These are phyloP conservation scores for Linnemannia schmuckeri DNA, from an alignment of 192 early-diverging fungal species.

Conservation along the genomic window DNA sequence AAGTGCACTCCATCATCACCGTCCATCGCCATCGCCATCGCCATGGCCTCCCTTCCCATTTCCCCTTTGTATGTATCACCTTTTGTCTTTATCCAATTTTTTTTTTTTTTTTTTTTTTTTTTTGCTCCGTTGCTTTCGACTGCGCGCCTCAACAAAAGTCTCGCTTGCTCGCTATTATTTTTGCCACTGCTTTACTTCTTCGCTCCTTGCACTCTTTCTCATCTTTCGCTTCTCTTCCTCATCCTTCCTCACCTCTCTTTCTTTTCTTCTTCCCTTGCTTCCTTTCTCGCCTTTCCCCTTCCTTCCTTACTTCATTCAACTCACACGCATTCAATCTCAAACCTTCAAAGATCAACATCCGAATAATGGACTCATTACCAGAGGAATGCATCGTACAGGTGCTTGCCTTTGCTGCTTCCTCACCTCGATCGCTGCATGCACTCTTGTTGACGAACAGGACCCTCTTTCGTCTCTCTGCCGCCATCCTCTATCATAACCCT, in stretches of 20 bases:
- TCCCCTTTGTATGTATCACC: too few relatives aligned
- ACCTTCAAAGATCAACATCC: neutral
- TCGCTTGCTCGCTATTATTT: too few relatives aligned
- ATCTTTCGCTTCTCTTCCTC: neutral
- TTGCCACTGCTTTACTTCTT: too few relatives aligned
- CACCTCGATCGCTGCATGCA: slow-evolving; percentile 8
- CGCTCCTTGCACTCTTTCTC: neutral
- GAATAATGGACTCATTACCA: slow-evolving; percentile 22
- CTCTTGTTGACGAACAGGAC: slow-evolving; percentile 21
- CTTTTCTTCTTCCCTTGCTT: neutral
- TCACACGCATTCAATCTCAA: neutral
- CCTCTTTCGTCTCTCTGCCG: slow-evolving; percentile 26
- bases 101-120: too few relatives aligned
- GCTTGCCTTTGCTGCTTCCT: neutral
- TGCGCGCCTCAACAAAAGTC: neutral
- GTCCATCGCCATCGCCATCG: too few relatives aligned
- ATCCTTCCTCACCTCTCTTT: too few relatives aligned
- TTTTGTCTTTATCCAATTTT: too few relatives aligned
- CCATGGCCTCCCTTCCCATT: too few relatives aligned
- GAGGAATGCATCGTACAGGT: slow-evolving; percentile 34
- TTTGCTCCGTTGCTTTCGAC: neutral
- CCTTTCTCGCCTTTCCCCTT: neutral
- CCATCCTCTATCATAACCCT: slow-evolving; percentile 22
- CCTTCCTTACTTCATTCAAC: neutral
- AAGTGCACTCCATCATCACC: too few relatives aligned